Evolutionary conservation across 2,329 filamentous ascomycete species (phyloP).

Genomic region (Pezizomycotina sp.): DNA sequence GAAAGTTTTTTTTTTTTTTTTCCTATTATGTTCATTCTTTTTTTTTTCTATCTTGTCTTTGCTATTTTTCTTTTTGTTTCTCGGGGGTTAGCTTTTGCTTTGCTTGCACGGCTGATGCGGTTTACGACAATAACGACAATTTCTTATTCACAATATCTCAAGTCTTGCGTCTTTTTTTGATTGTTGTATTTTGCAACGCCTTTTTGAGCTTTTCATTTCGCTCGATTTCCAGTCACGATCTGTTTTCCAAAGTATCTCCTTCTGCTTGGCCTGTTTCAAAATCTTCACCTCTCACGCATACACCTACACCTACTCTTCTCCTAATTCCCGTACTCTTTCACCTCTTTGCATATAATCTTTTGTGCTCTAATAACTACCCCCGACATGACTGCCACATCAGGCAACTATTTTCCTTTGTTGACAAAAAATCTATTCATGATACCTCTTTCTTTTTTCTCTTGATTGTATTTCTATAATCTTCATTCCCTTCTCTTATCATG

Average conservation of each 20-base stretch:
- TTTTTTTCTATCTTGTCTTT: constrained; percentile 16
- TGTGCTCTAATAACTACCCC: too few relatives aligned
- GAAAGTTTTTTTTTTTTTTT: constrained; percentile 5
- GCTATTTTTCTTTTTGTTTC: constrained; percentile 15
- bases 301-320: not conserved
- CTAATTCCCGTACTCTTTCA: not conserved
- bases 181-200: constrained; percentile 9
- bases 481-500: too few relatives aligned
- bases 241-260: constrained; percentile 4
- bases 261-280: constrained; percentile 1
- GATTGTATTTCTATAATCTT: too few relatives aligned
- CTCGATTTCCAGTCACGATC: constrained; percentile 1
- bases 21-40: constrained; percentile 11
- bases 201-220: constrained; percentile 9
- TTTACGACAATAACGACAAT: too few relatives aligned
- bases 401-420: too few relatives aligned
- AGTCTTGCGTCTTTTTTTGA: constrained; percentile 8
- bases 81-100: constrained; percentile 7
- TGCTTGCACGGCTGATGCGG: constrained; percentile 1
- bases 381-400: too few relatives aligned
- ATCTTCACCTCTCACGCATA: not conserved
- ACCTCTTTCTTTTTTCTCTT: constrained; percentile 2
- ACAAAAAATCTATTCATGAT: not conserved
- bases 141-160: constrained; percentile 8
- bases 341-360: too few relatives aligned